Base-by-base conservation (phyloP, 2,329 filamentous ascomycete genomes). In the Penicillium sclerotigenum region DNA sequence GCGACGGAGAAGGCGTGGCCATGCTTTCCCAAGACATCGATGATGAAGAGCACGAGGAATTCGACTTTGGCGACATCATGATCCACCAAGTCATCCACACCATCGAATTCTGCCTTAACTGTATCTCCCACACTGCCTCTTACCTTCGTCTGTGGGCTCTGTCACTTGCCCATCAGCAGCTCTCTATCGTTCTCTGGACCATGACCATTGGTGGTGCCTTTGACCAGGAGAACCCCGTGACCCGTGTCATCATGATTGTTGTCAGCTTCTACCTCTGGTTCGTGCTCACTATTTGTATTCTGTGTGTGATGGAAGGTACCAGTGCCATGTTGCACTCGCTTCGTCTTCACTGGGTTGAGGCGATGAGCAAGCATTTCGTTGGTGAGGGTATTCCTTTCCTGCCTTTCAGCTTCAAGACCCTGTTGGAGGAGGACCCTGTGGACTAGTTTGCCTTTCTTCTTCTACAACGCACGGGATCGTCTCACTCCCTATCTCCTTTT, bases 41-140 rank as follows among this genome's bases (percentile, higher is more conserved):
- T 43, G 83, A 86, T 41, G 90, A 90, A 47, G 92, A 92, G 65
- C 90, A 97, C 66, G 92, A 94, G 69, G 94, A 99, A 71, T 99
- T 99, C 73, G 94, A 99, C 67, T 99, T 99, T 73, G 85, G 88
- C 58, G 94, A 99, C 74, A 84, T 91, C 61, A 97, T 99, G 91
- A 99, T 99, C 71, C 94, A 99, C 77, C 94, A 99, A 75, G 86
- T 97, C 72, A 99, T 99, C 70, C 95, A 97, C 79, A 97, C 93
- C 18, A 97, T 97, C 69, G 91, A 99, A 82, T 99, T 99, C 80
- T 99, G 94, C 73, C 83, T 99, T 67, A 99, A 99, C 81, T 97
- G 93, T 75, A 93, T 99, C 61, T 99, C 94, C 29, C 94, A 99
- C 78, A 99, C 95, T 5, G 94, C 94, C 5, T 99, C 94, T 1